A percentile compares a stretch with the other conserved stretches of the same genome.
phyloP scores from a whole-genome alignment of 2,329 filamentous ascomycete species.

The Exophiala mesophila region DNA sequence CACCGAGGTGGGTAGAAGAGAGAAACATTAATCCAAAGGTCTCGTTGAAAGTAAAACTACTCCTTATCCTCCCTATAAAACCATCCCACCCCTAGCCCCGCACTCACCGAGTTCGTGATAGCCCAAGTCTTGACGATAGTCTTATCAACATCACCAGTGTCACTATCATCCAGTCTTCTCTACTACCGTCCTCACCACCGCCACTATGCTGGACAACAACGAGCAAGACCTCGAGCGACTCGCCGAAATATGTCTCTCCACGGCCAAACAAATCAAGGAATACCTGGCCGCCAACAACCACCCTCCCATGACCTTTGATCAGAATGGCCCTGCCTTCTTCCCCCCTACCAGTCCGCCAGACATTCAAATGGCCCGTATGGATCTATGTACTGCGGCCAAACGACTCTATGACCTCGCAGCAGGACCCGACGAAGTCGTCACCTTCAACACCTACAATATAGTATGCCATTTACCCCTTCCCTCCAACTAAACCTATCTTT shows the following conservation, averaged over 20 bases:
- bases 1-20: too few relatives aligned
- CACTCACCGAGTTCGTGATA: too few relatives aligned
- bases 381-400: conserved; percentile 24
- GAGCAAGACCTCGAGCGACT: conserved; percentile 21
- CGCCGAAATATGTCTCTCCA: conserved; percentile 21
- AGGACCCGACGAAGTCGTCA: conserved; percentile 23
- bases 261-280: conserved; percentile 19
- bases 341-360: conserved; percentile 13
- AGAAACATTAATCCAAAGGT: too few relatives aligned
- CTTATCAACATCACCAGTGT: too few relatives aligned
- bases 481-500: not conserved
- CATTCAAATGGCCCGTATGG: conserved; percentile 20
- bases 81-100: too few relatives aligned
- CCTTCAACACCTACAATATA: conserved; percentile 19
- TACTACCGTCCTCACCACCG: not conserved
- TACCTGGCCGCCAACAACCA: conserved; percentile 17
- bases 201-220: conserved; percentile 12
- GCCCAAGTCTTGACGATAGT: too few relatives aligned
- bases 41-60: too few relatives aligned
- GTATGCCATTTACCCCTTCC: conserved; percentile 7
- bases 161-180: too few relatives aligned
- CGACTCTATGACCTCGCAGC: conserved; percentile 26
- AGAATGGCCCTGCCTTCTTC: conserved; percentile 18
- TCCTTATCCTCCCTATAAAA: too few relatives aligned
- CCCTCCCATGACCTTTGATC: conserved; percentile 16